Evolutionary conservation across 148 eudicot genomes (phyloP), one percentile per base, ranked within the genome.

Genomic region (Chenopodium quinoa): DNA sequence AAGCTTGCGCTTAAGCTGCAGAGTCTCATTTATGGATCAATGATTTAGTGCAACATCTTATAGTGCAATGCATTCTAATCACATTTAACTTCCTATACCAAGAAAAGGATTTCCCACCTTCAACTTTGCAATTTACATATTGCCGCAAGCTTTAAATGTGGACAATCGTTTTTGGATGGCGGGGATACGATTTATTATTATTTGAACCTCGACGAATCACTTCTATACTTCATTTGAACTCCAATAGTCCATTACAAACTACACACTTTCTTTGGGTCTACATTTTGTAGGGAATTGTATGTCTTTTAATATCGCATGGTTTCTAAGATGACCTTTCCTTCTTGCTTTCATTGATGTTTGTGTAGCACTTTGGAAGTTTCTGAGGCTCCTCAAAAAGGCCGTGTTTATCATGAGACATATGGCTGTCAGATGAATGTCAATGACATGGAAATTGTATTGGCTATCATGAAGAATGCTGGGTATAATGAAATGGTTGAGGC

Each of bases 361-460:
- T 86, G 71, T 84, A 90, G 96, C 86, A 67, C 82, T 32, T 25
- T 75, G 11, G 77, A 86, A 73, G 84, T 71, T 79, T 75, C 90
- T 63, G 93, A 91, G 71, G 89, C 78, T 82, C 86, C 83, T 77
- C 93, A 91, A 20, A 86, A 78, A 86, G 95, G 91, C 32, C 97
- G 99, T 58, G 92, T 97, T 79, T 97, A 94, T 87, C 98, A 97
- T 71, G 99, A 97, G 88, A 97, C 98, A 44, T 94, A 94, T 82
- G 99, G 99, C 54, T 94, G 97, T 79, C 99, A 97, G 82, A 97
- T 97, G 99, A 97, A 97, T 79, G 83, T 97, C 71, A 97, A 97
- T 77, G 99, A 97, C 86, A 97, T 97, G 99, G 99, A 94, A 87
- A 94, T 97, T 82, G 99, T 97, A 80, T 85, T 94, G 71, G 91